Conservation (phyloP, 2,329 filamentous ascomycete genomes). For the Penicillium brevicompactum region DNA sequence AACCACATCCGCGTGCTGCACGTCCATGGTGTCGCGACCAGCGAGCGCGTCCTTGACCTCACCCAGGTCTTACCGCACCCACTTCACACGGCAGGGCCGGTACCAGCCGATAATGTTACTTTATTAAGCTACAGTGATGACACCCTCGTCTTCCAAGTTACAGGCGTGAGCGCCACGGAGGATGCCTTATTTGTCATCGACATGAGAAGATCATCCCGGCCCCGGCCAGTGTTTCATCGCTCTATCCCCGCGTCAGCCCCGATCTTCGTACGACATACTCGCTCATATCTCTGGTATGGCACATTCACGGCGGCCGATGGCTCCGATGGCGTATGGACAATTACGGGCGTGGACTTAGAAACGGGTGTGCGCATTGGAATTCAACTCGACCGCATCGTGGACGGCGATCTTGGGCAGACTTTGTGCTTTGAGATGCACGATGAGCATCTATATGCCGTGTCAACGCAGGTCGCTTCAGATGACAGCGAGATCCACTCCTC, state of each 20-base stretch:
- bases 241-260: constrained; percentile 52
- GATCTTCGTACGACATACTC: constrained; percentile 69
- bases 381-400: constrained; percentile 14
- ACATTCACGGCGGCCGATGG: constrained; percentile 62
- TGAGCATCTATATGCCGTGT: constrained; percentile 68
- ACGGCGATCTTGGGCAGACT: constrained; percentile 62
- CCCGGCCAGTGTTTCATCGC: constrained; percentile 21
- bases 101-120: constrained; percentile 49
- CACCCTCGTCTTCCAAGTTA: constrained; percentile 61
- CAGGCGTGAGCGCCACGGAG: constrained; percentile 43
- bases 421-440: constrained; percentile 73
- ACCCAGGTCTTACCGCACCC: constrained; percentile 42
- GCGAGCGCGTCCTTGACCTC: constrained; percentile 61
- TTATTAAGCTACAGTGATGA: constrained; percentile 60
- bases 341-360: constrained; percentile 57
- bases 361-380: constrained; percentile 40
- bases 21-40: constrained; percentile 51
- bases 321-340: constrained; percentile 61
- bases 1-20: constrained; percentile 61
- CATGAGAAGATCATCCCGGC: constrained; percentile 27
- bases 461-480: constrained; percentile 65
- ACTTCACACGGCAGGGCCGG: constrained; percentile 36
- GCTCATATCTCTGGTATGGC: constrained; percentile 65
- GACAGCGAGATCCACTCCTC: constrained; percentile 67
- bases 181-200: constrained; percentile 60